Conservation (phyloP, 2,329 filamentous ascomycete genomes). For the Aurifilum marmelostoma region DNA sequence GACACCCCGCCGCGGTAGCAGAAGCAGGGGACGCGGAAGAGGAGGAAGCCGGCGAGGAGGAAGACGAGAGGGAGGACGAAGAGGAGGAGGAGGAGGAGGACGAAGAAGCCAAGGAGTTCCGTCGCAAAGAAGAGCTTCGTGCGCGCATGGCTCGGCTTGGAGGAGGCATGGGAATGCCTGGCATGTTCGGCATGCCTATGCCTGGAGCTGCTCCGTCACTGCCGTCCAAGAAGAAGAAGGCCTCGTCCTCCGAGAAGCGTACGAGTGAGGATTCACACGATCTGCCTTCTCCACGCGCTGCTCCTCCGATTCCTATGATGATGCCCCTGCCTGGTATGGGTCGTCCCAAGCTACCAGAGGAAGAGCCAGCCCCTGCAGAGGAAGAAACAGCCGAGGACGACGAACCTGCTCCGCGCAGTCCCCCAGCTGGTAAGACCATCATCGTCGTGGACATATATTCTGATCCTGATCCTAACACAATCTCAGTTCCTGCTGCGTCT, state of each 20-base stretch:
- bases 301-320: constrained; percentile 60
- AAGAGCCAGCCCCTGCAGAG: constrained; percentile 51
- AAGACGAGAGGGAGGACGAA: constrained; percentile 61
- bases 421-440: constrained; percentile 34
- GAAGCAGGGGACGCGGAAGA: constrained; percentile 48
- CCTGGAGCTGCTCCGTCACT: constrained; percentile 48
- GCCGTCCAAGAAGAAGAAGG: constrained; percentile 61
- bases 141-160: constrained; percentile 99
- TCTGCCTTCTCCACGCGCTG: constrained; percentile 47
- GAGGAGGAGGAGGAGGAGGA: constrained; percentile 79
- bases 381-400: constrained; percentile 42
- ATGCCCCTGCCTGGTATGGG: constrained; percentile 76
- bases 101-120: constrained; percentile 84
- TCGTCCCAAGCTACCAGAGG: constrained; percentile 53
- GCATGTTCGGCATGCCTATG: constrained; percentile 83
- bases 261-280: constrained; percentile 51
- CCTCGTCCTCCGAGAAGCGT: constrained; percentile 44
- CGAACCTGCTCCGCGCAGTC: constrained; percentile 38
- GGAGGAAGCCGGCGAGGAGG: constrained; percentile 45
- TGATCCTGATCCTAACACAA: constrained; percentile 31
- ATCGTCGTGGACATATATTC: constrained; percentile 29
- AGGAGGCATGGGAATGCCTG: constrained; percentile 94
- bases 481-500: constrained; percentile 37
- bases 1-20: constrained; percentile 36
- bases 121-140: constrained; percentile 82